Base-by-base conservation (phyloP, 768 basidiomycete genomes). In the Dentipellis sp. region DNA sequence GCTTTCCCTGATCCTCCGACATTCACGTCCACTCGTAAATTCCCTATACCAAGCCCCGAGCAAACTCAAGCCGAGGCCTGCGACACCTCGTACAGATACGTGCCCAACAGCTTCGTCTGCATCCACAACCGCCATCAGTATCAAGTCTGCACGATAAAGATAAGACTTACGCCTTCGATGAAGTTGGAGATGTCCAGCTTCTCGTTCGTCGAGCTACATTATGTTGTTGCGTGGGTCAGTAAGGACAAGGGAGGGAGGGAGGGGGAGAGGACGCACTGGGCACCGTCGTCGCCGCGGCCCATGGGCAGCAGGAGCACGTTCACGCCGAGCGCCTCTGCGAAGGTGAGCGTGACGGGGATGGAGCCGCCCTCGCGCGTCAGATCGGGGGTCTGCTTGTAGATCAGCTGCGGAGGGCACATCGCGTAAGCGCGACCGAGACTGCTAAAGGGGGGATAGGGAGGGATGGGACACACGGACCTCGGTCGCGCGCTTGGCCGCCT, bases 261-360 rank as follows among this genome's bases (percentile, higher is more conserved):
- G 29, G 29, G 22, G 19, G 4, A 14, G 19, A 46, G 14, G 1
- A 81, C 88, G 60, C 65, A 91, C 86, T 93, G 91, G 42, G 92
- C 90, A 62, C 94, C 95, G 61, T 98, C 95, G 65, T 97, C 93
- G 2, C 91, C 90, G 51, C 94, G 78, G 2, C 93, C 93, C 86
- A 95, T 94, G 0, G 94, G 95, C 29, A 97, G 75, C 17, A 97
- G 73, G 56, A 94, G 68, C 9, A 97, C 91, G 65, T 94, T 97
- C 55, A 93, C 86, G 11, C 82, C 82, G 48, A 97, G 73, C 46
- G 81, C 81, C 66, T 97, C 91, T 10, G 94, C 91, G 67, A 98
- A 95, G 1, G 92, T 94, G 56, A 97, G 77, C 4, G 93, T 94
- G 34, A 95, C 90, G 0, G 94, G 94, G 59, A 94, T 94, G 6